Evolutionary conservation across 148 eudicot genomes (phyloP), one percentile per base, ranked within the genome.

Genomic region (Camellia lanceoleosa): DNA sequence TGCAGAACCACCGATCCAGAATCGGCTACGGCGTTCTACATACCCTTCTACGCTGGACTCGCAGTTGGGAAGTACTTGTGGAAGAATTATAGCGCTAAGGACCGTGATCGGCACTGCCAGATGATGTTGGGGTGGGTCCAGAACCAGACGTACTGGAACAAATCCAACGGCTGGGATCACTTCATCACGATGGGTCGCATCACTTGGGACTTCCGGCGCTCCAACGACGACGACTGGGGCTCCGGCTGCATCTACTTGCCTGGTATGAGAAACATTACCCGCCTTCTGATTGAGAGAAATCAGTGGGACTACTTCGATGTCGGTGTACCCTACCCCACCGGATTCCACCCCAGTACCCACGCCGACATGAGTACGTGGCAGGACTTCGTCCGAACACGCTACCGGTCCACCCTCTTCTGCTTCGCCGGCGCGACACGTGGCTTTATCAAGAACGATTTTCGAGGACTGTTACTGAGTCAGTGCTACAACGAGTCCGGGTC

Each of bases 351-450:
- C 51, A 60, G 56, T 5, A 77, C 85, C 1, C 47, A 15, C 41
- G 23, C 77, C 15, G 90, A 88, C 56, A 69, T 91, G 3, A 47
- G 7, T 12, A 18, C 44, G 30, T 91, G 95, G 95, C 92, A 91
- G 79, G 69, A 77, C n/a, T 89, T 84, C 77, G 88, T 89, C 7
- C 63, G 90, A 0, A 49, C 78, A 16, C 92, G 89, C 7, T 7
- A 7, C 4, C 87, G 99, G 11, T 59, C 46, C 16, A 80, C 90
- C 0, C 83, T 90, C 1, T 95, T 83, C 82, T 85, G 93, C 80
- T 95, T 95, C 78, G 97, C 92, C 11, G 99, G 99, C 0, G 97
- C 91, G 42, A 89, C 97, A 16, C 94, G 99, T 3, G 93, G 93
- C 0, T 71, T 81, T 42, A 80, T 93, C n/a, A 80, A 79, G 74